A percentile compares a stretch with the other conserved stretches of the same genome.
Evolutionary conservation across 2,329 filamentous ascomycete species (phyloP).

Genomic region (Fusarium sp.): DNA sequence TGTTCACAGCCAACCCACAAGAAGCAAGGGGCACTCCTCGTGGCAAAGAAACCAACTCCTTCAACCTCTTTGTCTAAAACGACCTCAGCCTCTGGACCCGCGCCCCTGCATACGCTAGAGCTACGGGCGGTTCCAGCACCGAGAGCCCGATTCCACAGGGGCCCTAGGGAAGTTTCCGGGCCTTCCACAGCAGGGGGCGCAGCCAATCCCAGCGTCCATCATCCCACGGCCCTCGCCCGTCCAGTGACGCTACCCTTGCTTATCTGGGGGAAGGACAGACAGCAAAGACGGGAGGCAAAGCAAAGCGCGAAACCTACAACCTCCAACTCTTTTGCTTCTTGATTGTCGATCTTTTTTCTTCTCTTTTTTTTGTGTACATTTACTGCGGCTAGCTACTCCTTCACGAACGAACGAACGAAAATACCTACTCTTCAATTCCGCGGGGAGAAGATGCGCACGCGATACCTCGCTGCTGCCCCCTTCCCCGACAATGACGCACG

Average conservation of each 20-base stretch:
- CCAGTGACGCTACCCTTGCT: constrained; percentile 37
- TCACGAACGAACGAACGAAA: constrained; percentile 8
- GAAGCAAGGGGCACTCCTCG: neutral
- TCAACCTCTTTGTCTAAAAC: neutral
- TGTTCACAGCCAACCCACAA: neutral
- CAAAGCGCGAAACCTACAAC: constrained; percentile 18
- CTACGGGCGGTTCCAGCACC: constrained; percentile 29
- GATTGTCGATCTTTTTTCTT: constrained; percentile 29
- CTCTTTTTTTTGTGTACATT: constrained; percentile 3
- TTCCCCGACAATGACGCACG: constrained; percentile 48
- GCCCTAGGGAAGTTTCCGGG: neutral
- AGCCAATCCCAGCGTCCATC: constrained; percentile 42
- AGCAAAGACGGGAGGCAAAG: neutral
- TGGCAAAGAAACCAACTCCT: neutral
- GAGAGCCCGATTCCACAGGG: constrained; percentile 30
- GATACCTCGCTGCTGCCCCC: constrained; percentile 36
- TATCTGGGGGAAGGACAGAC: constrained; percentile 40
- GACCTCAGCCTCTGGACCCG: constrained; percentile 10
- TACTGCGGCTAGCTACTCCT: neutral
- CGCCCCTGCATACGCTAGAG: constrained; percentile 34
- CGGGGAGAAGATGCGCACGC: constrained; percentile 43
- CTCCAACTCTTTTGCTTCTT: constrained; percentile 9
- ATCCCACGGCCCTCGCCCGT: constrained; percentile 24
- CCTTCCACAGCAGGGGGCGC: constrained; percentile 6
- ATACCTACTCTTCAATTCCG: neutral